Base-by-base conservation (phyloP, 2,329 filamentous ascomycete species). In the Delphinella strobiligena region DNA sequence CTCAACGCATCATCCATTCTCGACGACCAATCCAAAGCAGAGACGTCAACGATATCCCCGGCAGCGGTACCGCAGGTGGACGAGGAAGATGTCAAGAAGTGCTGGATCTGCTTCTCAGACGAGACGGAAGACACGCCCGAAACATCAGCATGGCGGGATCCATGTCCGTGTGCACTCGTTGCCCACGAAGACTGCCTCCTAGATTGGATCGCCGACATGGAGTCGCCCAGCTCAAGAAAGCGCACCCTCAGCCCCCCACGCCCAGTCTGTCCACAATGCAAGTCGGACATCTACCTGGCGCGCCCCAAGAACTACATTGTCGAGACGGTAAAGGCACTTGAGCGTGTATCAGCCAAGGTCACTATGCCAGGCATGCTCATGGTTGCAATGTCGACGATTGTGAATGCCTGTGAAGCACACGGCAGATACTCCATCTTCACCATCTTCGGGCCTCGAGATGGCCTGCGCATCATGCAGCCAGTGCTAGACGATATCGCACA, bases 141-240 rank as follows among this genome's bases (percentile, higher is more conserved):
- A 10, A 72, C 72, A 18, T 68, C 69, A 2, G 68, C 71, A 49
- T 98, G 91, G 89, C 78, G 85, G 33, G 83, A 82, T 40, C 88
- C 91, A 2, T 98, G 91, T 57, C 82, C 81, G 1, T 98, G 91
- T 61, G 87, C 84, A 10, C 70, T 98, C 30, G 83, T 84, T 41
- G 91, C 88, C 1, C 91, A 98, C 58, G 87, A 96, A 58, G 74
- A 78, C 44, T 94, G 88, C 57, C 71, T 96, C 48, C 69, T 96
- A 30, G 82, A 86, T 52, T 98, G 88, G 88, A 81, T 96, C 14
- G 81, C 84, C n/a, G 86, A 94, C 55, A 75, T 86, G 54, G 87
- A 95, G 61, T 67, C 72, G 16, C 73, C 74, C 2, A 62, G 72
- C 14, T 54, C 66, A 45, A 62, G 65, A 47, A 60, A 64, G 49